Base-by-base conservation (phyloP, 495 filamentous ascomycete species). In the Rhypophila decipiens region DNA sequence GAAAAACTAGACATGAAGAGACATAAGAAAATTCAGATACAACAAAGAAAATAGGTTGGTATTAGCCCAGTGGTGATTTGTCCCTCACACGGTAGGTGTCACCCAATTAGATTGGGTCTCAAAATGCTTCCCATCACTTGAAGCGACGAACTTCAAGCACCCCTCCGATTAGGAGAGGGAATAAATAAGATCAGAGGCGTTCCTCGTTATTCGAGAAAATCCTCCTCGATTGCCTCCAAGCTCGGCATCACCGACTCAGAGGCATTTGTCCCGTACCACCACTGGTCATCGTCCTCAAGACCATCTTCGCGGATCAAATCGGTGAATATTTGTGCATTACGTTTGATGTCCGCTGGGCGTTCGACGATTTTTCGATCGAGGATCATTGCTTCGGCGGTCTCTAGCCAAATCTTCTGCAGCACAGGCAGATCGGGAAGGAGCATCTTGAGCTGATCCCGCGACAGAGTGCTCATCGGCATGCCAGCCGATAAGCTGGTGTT, bases 381-480 rank as follows among this genome's bases (percentile, higher is more conserved):
- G 29, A 80, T 80, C 24, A 78, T 57, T 1, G 74, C 71, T 46
- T 78, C 75, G 34, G 75, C 76, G 0, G 76, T 77, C 21, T 69
- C 66, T 15, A 64, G 41, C 74, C 75, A 80, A 4, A 80, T 74
- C 27, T 70, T 65, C 35, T 71, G 67, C 19, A 80, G 56, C 9
- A 59, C 59, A 10, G 72, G 74, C 0, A 76, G 60, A 53, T 80
- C 74, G 11, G 67, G 59, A 12, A 78, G 50, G n/a, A 80, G 24
- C 18, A 65, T 44, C 45, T 63, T 67, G n/a, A 70, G 58, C 37
- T 77, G 63, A 2, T 78, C 74, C 42, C 61, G 66, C 37, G 61
- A 44, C 39, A 78, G 54, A 1, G 69, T 56, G 1, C 68, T 63
- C 74, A 78, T 80, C 17, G 76, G 76, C 61, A 74, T 75, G 4